Conservation (phyloP, 371 early-diverging fungal species). For the Mortierella sp. region DNA sequence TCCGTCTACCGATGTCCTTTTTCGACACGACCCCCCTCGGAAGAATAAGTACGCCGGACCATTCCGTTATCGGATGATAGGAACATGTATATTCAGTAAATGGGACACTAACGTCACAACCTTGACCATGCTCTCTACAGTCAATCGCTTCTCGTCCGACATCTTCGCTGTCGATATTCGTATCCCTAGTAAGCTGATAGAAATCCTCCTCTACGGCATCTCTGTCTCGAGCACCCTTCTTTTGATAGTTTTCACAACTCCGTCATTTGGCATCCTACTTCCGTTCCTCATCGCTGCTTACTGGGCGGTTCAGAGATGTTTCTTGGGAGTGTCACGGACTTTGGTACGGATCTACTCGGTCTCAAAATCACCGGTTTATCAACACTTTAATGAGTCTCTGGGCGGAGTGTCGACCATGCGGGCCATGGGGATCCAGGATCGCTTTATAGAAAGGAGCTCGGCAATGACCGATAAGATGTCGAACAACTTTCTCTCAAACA, state of each 20-base stretch:
- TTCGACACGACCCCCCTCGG: conserved; percentile 87
- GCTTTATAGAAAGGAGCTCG: conserved; percentile 83
- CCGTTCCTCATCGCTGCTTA: conserved; percentile 67
- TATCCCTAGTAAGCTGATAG: conserved; percentile 74
- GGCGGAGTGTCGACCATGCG: conserved; percentile 86
- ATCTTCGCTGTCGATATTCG: conserved; percentile 84
- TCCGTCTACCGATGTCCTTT: conserved; percentile 75
- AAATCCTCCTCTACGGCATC: conserved; percentile 60
- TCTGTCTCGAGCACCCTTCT: conserved; percentile 66
- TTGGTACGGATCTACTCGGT: conserved; percentile 81
- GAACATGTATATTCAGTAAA: no score
- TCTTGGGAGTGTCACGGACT: conserved; percentile 75
- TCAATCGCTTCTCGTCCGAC: conserved; percentile 92
- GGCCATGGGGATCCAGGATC: conserved; percentile 76
- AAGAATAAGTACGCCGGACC: conserved; percentile 69
- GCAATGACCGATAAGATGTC: conserved; percentile 82
- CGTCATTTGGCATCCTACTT: conserved; percentile 66
- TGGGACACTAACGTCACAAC: no score
- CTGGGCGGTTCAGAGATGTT: conserved; percentile 52
- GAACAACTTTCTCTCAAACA: conserved; percentile 82
- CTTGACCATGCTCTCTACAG: no score
- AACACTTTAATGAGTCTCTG: conserved; percentile 84
- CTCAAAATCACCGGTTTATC: conserved; percentile 85
- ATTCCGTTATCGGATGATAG: no score
- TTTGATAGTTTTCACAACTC: conserved; percentile 73